Evolutionary conservation across 108 stramenopile species (phyloP).

Genomic region (Bacterosira constricta): DNA sequence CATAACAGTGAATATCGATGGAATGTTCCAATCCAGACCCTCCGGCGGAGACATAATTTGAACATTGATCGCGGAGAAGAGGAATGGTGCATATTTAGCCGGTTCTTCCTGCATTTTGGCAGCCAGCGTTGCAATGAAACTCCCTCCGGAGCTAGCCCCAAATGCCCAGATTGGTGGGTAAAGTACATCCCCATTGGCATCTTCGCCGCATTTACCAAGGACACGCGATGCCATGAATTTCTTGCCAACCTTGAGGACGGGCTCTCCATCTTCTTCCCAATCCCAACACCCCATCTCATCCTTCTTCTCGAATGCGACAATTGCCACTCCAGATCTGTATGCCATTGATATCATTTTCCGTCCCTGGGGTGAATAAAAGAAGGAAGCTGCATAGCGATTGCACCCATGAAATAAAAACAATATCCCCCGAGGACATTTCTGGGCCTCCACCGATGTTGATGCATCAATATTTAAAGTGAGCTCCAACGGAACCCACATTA

Average conservation of each 20-base stretch:
- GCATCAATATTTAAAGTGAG: neutral
- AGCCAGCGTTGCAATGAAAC: conserved; percentile 24
- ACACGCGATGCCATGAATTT: conserved; percentile 28
- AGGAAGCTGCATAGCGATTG: conserved; percentile 34
- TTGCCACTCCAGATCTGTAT: conserved; percentile 13
- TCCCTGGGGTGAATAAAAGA: conserved; percentile 52
- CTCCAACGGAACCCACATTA: conserved; percentile 24
- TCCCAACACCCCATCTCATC: conserved; percentile 44
- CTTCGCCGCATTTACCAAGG: conserved; percentile 12
- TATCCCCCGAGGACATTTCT: conserved; percentile 36
- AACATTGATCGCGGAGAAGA: conserved; percentile 43
- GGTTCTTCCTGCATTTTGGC: conserved; percentile 18
- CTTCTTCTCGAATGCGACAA: conserved; percentile 33
- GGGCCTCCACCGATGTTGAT: neutral
- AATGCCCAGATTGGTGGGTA: conserved; percentile 43
- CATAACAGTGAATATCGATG: conserved; percentile 45
- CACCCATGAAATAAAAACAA: conserved; percentile 52
- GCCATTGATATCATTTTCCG: conserved; percentile 26
- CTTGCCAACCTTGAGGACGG: conserved; percentile 15
- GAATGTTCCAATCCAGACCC: conserved; percentile 24
- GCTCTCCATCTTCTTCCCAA: conserved; percentile 16
- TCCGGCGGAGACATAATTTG: conserved; percentile 38
- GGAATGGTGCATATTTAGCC: conserved; percentile 26
- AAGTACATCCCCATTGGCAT: neutral
- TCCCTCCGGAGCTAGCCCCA: conserved; percentile 40